Evolutionary conservation across 176 grass and related monocot species (phyloP).

Genomic region (Oryza punctata): DNA sequence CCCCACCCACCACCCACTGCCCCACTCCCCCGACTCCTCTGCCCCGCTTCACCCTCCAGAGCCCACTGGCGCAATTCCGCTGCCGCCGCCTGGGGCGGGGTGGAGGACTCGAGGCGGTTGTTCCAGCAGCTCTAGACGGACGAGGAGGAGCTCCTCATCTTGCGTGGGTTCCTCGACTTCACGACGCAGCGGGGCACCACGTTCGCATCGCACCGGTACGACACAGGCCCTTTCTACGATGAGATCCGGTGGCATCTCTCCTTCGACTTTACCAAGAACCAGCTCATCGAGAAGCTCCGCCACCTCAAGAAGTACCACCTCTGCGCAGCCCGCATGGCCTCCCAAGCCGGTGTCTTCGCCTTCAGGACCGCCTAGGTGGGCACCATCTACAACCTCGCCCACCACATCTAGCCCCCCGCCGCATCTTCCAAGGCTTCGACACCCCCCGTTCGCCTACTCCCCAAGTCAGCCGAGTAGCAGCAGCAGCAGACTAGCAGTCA

Average conservation of each 20-base stretch:
- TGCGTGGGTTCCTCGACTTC: conserved; percentile 83
- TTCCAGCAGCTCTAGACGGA: conserved; percentile 96
- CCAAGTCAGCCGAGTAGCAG: too few species aligned
- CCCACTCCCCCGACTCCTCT: conserved; percentile 18
- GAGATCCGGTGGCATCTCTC: conserved; percentile 70
- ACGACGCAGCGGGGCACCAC: conserved; percentile 86
- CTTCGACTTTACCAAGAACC: conserved; percentile 86
- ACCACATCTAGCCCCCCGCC: conserved; percentile 72
- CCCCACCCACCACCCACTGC: background rate
- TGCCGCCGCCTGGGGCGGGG: background rate
- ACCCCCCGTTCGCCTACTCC: too few species aligned
- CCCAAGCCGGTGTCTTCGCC: conserved; percentile 53
- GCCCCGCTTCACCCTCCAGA: background rate
- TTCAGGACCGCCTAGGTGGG: conserved; percentile 75
- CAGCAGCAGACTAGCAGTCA: too few species aligned
- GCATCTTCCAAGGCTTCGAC: too few species aligned
- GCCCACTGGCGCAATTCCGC: background rate
- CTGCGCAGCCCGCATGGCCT: conserved; percentile 56
- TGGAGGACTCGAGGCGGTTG: conserved; percentile 80
- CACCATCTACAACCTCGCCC: conserved; percentile 77
- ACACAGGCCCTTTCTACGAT: conserved; percentile 92
- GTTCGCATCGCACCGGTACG: conserved; percentile 91
- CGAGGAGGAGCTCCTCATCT: conserved; percentile 84
- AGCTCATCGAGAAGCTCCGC: conserved; percentile 94
- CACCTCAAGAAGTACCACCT: conserved; percentile 90